Evolutionary conservation across 108 stramenopile genomes (phyloP), one percentile per base, ranked within the genome.

Genomic region (Epithemia pelagica): DNA sequence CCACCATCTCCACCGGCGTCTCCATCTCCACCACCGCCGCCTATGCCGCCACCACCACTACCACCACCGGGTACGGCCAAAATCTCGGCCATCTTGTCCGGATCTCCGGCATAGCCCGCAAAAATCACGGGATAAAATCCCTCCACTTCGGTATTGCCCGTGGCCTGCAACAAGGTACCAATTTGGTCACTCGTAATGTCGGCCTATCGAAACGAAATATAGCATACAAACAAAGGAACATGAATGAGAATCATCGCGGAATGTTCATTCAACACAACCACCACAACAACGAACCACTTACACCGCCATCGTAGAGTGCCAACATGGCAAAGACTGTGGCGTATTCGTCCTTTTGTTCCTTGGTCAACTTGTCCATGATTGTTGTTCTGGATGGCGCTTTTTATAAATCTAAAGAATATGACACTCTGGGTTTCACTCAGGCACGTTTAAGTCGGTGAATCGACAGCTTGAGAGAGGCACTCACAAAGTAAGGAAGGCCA

Each of bases 111-210:
- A 82, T 80, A 96, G 76, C 91, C 89, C 46, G 95, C 69, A 66
- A 95, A 95, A 69, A 97, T 92, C 67, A 93, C 94, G 62, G 96
- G 96, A 87, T 94, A 95, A 76, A 93, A 97, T 32, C 91, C 83
- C 64, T 95, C 92, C 20, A 97, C 96, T 62, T 96, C 95, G 0
- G 75, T 87, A 77, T 96, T 96, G 30, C 94, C 92, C 54, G 96
- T 97, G 25, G 96, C 95, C 70, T 82, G 80, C 54, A 97, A 82
- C 53, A 97, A 82, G 52, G 82, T 73, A 58, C 68, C 83, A 83
- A 97, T 89, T 78, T 93, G 90, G 62, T 92, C 94, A 32, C 88
- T 86, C 58, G 87, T 74, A 72, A 97, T 80, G 52, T 95, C 96
- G 67, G 96, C 91, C 78, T 85, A 31, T 69, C 52, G 30, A 1